Evolutionary conservation across 2,329 filamentous ascomycete genomes (phyloP), one percentile per base, ranked within the genome.

Genomic region (Ophiostoma sp.): DNA sequence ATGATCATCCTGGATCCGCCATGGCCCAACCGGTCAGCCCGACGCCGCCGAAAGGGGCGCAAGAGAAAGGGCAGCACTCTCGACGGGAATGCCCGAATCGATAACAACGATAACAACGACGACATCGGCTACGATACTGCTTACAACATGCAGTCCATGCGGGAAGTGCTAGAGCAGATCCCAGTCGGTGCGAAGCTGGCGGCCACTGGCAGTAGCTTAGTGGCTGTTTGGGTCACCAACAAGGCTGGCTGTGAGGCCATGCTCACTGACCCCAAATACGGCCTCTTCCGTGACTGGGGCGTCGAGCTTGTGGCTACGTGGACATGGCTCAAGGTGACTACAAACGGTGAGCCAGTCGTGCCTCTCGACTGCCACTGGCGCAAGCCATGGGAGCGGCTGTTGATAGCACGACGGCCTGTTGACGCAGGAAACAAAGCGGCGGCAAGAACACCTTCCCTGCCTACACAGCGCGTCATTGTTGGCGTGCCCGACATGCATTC

Each of bases 181-280:
- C 87, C 87, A n/a, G 73, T 93, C 1, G 79, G 84, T 17, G 78
- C 82, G 1, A 83, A 84, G 65, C 81, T 92, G 31, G 74, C 57
- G 31, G 74, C 57, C 44, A 27, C 79, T 0, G 79, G 83, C 41
- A 87, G 86, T 36, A 87, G 87, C 17, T 78, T 92, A 0, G 84
- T 94, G 0, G 90, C 85, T 23, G 79, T 94, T 27, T 94, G 91
- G 91, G 83, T 93, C 70, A 94, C 92, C 67, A 94, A 94, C 78
- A 91, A 89, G 73, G 79, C 84, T 1, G 81, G 86, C 31, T 81
- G 87, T 2, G 78, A 85, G 31, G 83, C 87, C 5, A 79, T 93
- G 15, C 77, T 88, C 69, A 82, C 79, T 0, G 81, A 82, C 0
- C 81, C 83, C 2, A 68, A 36, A 1, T 74, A 74, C 1, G 89